Evolutionary conservation across 164 flowering plant genomes (phyloP).

Genomic region (Stephania yunnanensis): DNA sequence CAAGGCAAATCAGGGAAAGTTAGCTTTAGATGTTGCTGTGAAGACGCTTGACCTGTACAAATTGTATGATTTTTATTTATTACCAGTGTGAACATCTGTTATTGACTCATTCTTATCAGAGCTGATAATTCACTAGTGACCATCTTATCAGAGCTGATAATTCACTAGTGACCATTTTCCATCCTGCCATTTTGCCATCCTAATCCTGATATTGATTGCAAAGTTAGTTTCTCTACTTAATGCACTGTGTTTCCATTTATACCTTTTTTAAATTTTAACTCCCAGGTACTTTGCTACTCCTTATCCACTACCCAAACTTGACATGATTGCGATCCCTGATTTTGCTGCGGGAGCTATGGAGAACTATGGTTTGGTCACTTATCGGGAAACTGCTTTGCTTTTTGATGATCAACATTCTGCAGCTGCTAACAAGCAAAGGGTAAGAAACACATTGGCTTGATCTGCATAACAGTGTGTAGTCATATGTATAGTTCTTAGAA

Average conservation of each 20-base stretch:
- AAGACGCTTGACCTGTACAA: conserved; percentile 75
- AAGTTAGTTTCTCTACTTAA: neutral
- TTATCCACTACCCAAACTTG: conserved; percentile 87
- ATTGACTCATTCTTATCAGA: neutral
- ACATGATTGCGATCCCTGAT: conserved; percentile 97
- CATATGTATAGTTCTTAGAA: neutral
- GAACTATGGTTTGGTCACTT: conserved; percentile 95
- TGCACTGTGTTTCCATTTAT: neutral
- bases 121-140: too few species aligned
- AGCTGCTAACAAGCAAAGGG: conserved; percentile 90
- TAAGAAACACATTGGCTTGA: conserved; percentile 17
- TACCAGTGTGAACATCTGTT: neutral
- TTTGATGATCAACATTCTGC: conserved; percentile 92
- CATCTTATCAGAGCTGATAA: too few species aligned
- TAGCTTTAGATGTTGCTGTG: conserved; percentile 88
- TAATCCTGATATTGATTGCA: neutral
- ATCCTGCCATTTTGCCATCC: neutral
- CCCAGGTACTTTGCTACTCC: conserved; percentile 81
- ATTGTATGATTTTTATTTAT: conserved; percentile 38
- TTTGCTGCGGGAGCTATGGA: conserved; percentile 99
- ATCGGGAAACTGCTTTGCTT: conserved; percentile 86
- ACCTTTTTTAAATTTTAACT: conserved; percentile 12
- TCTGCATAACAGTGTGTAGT: neutral
- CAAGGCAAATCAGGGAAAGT: conserved; percentile 79
- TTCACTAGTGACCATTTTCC: neutral